These are phyloP conservation scores for Pseudogymnoascus sp. DNA, from an alignment of 2,329 filamentous ascomycete species.

Conservation along the genomic window DNA sequence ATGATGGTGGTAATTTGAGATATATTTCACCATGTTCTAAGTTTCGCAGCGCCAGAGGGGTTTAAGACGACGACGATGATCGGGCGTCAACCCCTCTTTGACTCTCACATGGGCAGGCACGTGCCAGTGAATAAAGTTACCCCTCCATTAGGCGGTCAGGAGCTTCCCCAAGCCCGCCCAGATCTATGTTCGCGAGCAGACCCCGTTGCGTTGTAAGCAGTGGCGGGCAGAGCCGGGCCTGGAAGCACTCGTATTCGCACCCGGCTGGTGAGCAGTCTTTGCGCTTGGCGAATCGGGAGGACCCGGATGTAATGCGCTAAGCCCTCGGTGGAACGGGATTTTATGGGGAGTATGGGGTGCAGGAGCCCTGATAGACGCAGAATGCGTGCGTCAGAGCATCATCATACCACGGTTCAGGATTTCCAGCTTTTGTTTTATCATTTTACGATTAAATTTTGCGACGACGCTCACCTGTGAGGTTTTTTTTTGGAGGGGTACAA, in stretches of 20 bases:
- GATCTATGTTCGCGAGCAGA: neutral
- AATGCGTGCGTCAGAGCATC: neutral
- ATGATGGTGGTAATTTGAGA: slow-evolving; percentile 2
- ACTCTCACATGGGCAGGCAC: neutral
- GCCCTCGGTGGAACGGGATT: neutral
- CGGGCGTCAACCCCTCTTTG: neutral
- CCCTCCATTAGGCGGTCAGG: neutral
- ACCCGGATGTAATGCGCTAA: neutral
- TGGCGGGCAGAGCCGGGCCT: neutral
- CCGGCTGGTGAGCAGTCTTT: neutral
- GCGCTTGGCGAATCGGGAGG: slow-evolving; percentile 5
- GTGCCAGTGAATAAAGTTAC: neutral
- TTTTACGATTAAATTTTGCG: neutral
- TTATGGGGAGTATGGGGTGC: neutral
- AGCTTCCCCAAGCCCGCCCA: neutral
- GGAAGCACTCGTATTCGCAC: neutral
- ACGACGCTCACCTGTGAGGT: neutral
- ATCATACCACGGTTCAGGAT: neutral
- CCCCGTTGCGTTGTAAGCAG: neutral
- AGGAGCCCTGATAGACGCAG: neutral
- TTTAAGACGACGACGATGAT: neutral
- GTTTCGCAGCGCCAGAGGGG: neutral
- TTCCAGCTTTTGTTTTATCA: neutral
- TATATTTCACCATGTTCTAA: neutral
- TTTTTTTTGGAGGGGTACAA: neutral